Conservation (phyloP, 805 yeast genomes). For the Candida montana region DNA sequence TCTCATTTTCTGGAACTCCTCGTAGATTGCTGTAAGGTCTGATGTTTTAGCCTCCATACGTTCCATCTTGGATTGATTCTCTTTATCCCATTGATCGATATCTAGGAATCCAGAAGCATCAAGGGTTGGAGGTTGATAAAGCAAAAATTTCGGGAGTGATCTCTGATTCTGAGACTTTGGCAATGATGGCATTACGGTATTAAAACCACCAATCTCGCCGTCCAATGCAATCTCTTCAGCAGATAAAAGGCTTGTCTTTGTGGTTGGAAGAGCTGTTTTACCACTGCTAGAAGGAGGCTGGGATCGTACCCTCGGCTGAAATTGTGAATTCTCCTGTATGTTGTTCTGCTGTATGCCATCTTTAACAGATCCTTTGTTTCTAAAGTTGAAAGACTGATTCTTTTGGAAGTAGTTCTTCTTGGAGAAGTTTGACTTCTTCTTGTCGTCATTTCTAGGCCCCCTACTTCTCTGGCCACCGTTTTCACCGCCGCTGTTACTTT, state of each 20-base stretch:
- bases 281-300: not conserved
- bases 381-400: slow-evolving; percentile 7
- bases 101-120: slow-evolving; percentile 21
- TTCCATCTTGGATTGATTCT: slow-evolving; percentile 62
- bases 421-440: slow-evolving; percentile 9
- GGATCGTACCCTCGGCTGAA: not conserved
- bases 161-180: slow-evolving; percentile 16
- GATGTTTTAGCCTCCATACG: slow-evolving; percentile 43
- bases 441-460: not conserved
- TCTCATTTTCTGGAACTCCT: slow-evolving; percentile 66
- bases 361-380: slow-evolving; percentile 1
- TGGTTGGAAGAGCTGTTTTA: not conserved
- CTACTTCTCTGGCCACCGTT: not conserved
- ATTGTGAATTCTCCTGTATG: not conserved
- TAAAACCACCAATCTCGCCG: slow-evolving; percentile 22
- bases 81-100: slow-evolving; percentile 62
- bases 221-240: slow-evolving; percentile 13
- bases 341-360: not conserved
- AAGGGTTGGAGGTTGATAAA: slow-evolving; percentile 33
- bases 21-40: slow-evolving; percentile 70
- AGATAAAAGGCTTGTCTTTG: not conserved
- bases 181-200: slow-evolving; percentile 5
- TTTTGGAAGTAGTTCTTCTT: slow-evolving; percentile 17
- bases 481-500: not conserved
- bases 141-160: slow-evolving; percentile 31